phyloP scores from a whole-genome alignment of 164 flowering plant species.

The Chimonanthus salicifolius region DNA sequence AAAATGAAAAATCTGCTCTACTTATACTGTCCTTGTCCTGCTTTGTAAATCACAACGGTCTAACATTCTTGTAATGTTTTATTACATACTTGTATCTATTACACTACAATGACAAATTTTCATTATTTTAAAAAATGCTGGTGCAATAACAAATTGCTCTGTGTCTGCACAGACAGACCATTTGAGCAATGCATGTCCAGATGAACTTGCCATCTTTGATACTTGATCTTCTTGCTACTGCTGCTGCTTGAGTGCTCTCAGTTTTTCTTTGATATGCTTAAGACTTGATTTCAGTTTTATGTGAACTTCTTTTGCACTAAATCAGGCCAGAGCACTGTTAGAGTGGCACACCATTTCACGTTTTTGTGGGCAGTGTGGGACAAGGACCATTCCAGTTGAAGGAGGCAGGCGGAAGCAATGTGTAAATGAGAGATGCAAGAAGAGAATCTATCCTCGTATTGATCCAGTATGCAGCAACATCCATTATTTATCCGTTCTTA shows the following conservation, averaged over 20 bases:
- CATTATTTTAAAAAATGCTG: too few relatives aligned
- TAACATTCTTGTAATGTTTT: too few relatives aligned
- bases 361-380: conserved; percentile 87
- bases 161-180: too few relatives aligned
- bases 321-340: conserved; percentile 82
- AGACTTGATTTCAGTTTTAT: not conserved
- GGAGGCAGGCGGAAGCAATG: conserved; percentile 87
- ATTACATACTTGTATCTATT: too few relatives aligned
- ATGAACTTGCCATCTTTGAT: not conserved
- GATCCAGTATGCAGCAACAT: conserved; percentile 57
- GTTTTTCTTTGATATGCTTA: not conserved
- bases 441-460: conserved; percentile 83
- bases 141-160: too few relatives aligned
- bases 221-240: not conserved
- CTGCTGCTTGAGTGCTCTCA: not conserved
- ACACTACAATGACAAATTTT: too few relatives aligned
- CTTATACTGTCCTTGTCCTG: too few relatives aligned
- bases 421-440: conserved; percentile 65
- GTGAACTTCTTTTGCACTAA: conserved; percentile 5
- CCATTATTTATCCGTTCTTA: not conserved
- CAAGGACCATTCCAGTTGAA: conserved; percentile 57
- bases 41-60: too few relatives aligned
- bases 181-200: not conserved
- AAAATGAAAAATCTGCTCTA: too few relatives aligned
- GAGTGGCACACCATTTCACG: conserved; percentile 75